These are phyloP conservation scores for Sclerotinia minor DNA, from an alignment of 2,329 filamentous ascomycete genomes.

Conservation along the genomic window DNA sequence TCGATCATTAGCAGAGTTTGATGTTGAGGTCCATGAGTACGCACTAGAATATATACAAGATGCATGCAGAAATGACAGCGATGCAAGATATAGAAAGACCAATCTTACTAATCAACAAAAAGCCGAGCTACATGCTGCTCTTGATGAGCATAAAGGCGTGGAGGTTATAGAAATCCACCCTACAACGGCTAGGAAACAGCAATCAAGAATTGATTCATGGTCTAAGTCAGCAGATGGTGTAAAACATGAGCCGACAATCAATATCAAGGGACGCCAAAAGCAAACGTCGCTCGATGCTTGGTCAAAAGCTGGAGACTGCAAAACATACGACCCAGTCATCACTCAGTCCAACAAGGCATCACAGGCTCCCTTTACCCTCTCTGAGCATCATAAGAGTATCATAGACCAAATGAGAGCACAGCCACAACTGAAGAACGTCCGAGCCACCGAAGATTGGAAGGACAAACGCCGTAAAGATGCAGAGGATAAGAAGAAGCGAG, in stretches of 20 bases:
- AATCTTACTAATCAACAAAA: constrained; percentile 82
- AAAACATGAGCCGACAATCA: constrained; percentile 21
- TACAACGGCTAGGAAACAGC: constrained; percentile 50
- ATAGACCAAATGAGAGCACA: constrained; percentile 33
- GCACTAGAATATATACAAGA: constrained; percentile 64
- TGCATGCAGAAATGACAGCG: constrained; percentile 59
- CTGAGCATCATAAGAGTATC: constrained; percentile 33
- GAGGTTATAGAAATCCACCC: constrained; percentile 52
- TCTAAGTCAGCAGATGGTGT: constrained; percentile 51
- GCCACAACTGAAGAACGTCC: constrained; percentile 24
- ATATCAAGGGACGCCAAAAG: constrained; percentile 15
- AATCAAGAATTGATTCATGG: constrained; percentile 62
- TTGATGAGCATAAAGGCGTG: constrained; percentile 60
- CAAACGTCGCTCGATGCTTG: constrained; percentile 24
- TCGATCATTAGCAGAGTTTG: constrained; percentile 73
- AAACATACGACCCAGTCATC: constrained; percentile 37
- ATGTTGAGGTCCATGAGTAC: constrained; percentile 65
- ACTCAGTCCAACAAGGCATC: constrained; percentile 6
- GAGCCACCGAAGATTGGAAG: constrained; percentile 57
- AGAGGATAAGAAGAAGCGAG: constrained; percentile 71
- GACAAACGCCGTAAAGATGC: constrained; percentile 73
- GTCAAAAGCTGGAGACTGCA: constrained; percentile 32
- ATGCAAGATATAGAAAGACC: constrained; percentile 63
- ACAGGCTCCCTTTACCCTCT: neutral
- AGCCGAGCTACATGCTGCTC: constrained; percentile 70